Base-by-base conservation (phyloP, 129 eudicot species). In the Logfia minima region DNA sequence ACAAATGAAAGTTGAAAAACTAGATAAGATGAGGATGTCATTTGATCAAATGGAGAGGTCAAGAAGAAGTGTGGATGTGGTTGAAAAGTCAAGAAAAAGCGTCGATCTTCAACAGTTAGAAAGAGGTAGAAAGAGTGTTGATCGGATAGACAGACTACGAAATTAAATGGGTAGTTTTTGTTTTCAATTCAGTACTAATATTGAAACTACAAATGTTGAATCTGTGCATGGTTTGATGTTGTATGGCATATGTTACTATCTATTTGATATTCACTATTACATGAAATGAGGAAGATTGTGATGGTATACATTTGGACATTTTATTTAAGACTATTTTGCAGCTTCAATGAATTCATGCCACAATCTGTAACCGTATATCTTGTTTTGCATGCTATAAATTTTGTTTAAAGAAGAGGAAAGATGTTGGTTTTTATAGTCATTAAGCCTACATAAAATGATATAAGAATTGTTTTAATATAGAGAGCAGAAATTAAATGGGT, bases 71-170 rank as follows among this genome's bases (percentile, higher is more conserved):
- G 96, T 88, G 68, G 96, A 93, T 70, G 78, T 87, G 83, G 75
- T 78, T 21, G 90, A 86, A 28, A 93, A 90, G 70, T 82, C 96
- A 4, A 77, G 98, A 77, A 90, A 82, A 52, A 88, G 88, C 70
- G 84, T 88, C 29, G 96, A 93, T 37, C 88, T 81, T 78, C 92
- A 84, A 58, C 92, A 84, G 43, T 60, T 87, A 41, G 96, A 93
- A 31, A 88, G 89, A 82, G 94, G 78, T 32, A 84, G 98, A 82
- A 93, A 90, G 87, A 93, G 98, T 71, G 92, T 90, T 19, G 94
- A 92, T 62, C 83, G 91, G 74, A 59, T 90, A 75, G 96, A 90
- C 35, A 83, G 94, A 85, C 31, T 88, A 76, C 71, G 94, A 52
- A 80, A 48, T 45, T 45, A 45, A 13, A 70, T 16, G 79, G 91